These are phyloP conservation scores for Aspergillus sp. DNA, from an alignment of 2,329 filamentous ascomycete species.

Conservation along the genomic window DNA sequence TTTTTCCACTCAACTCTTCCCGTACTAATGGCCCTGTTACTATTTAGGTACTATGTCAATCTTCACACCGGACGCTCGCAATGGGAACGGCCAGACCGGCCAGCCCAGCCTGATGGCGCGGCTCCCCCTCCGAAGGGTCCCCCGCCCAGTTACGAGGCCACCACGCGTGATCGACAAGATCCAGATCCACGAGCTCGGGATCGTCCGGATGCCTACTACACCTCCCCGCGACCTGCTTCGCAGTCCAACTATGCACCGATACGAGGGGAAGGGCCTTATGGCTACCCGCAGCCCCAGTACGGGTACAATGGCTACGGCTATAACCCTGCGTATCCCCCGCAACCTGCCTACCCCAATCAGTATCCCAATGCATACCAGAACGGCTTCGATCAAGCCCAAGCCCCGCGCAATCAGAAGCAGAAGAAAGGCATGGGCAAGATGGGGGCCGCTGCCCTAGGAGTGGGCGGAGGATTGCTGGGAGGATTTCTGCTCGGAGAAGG, in stretches of 20 bases:
- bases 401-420: not conserved
- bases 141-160: conserved; percentile 2
- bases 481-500: conserved; percentile 5
- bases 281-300: not conserved
- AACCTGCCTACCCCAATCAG: not conserved
- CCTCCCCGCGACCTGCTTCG: not conserved
- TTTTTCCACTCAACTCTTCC: not conserved
- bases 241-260: not conserved
- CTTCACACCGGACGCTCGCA: conserved; percentile 4
- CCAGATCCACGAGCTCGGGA: too few relatives aligned
- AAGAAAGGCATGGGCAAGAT: not conserved
- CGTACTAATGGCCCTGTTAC: not conserved
- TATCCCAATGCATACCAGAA: not conserved
- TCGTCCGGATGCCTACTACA: too few relatives aligned
- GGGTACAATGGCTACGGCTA: not conserved
- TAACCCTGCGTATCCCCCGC: conserved; percentile 1
- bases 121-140: not conserved
- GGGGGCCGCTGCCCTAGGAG: not conserved
- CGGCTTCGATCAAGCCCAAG: not conserved
- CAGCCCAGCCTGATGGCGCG: not conserved
- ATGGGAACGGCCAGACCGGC: conserved; percentile 5
- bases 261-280: not conserved
- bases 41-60: not conserved
- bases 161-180: not conserved
- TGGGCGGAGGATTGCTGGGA: conserved; percentile 4